Evolutionary conservation across 257 asterid species (phyloP), one percentile per base, ranked within the genome.

Genomic region (Lantana camara): DNA sequence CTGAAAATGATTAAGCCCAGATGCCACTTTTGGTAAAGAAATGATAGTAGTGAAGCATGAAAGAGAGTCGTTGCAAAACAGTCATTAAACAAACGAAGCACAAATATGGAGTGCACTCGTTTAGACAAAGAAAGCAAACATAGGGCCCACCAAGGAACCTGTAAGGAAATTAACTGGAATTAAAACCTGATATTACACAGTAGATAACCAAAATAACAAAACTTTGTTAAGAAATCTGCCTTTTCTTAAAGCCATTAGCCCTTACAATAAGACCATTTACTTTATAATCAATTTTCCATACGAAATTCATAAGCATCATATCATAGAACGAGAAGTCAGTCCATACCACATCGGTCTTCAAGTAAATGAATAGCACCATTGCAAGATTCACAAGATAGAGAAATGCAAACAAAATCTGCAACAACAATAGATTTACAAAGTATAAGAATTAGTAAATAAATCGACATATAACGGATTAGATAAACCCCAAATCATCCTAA

Each of bases 71-170:
- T 85, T 51, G 95, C 95, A 48, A 87, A 84, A 79, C 95, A 87
- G 66, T 87, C 96, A 60, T 87, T 87, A 77, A 87, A 87, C 60
- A 87, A 79, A 57, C 96, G 88, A 69, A 87, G 90, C 75, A 87
- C 80, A 42, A 87, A 87, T 66, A 87, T 87, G n/a, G 96, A 87
- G 73, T 85, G 96, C 67, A 83, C 66, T 73, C 90, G 79, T 77
- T 87, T 87, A 40, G 96, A 87, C 72, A 87, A 63, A 64, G 81
- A 77, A 29, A 87, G 77, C 79, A 87, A 74, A 72, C 78, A 73
- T 51, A 87, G 82, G 30, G 93, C 96, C 96, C 96, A 87, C 96
- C 93, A 87, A 50, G 96, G 96, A 62, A 85, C 74, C 93, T 87
- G 95, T 66, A 75, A 61, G 9, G 46, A 19, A 40, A 46, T 66